Percentiles rank a stretch among this genome's conserved stretches.
phyloP scores from a whole-genome alignment of 2,329 filamentous ascomycete species.

The Pyricularia pennisetigena region DNA sequence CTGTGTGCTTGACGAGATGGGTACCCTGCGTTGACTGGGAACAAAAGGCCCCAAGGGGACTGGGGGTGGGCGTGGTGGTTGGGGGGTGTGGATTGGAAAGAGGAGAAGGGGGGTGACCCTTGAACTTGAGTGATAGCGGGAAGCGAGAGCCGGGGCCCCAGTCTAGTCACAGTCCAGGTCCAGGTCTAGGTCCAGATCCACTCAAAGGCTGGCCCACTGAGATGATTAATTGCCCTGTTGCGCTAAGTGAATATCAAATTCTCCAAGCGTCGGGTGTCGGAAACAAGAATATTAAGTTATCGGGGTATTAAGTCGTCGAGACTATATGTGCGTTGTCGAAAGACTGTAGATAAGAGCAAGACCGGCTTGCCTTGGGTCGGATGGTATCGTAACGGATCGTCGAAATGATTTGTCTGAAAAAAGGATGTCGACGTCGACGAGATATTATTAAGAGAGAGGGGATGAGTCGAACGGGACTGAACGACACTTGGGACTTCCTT shows the following conservation, averaged over 20 bases:
- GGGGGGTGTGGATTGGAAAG: slow-evolving; percentile 10
- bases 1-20: slow-evolving; percentile 19
- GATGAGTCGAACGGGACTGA: slow-evolving; percentile 1
- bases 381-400: neutral
- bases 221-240: neutral
- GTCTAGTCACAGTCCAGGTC: slow-evolving; percentile 21
- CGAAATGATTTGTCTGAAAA: neutral
- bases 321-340: slow-evolving; percentile 1
- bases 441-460: slow-evolving; percentile 3
- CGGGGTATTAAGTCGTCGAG: slow-evolving; percentile 8
- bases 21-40: slow-evolving; percentile 30
- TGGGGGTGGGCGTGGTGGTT: slow-evolving; percentile 12
- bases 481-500: slow-evolving; percentile 5
- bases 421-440: slow-evolving; percentile 1
- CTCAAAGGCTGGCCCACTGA: neutral
- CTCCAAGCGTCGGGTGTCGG: slow-evolving; percentile 15
- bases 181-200: slow-evolving; percentile 20
- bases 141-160: slow-evolving; percentile 22
- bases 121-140: slow-evolving; percentile 31
- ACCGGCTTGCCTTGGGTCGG: slow-evolving; percentile 38
- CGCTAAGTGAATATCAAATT: slow-evolving; percentile 21
- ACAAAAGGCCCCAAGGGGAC: slow-evolving; percentile 12
- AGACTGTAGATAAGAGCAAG: slow-evolving; percentile 33
- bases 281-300: slow-evolving; percentile 16
- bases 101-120: slow-evolving; percentile 12